A percentile compares a stretch with the other conserved stretches of the same genome.
Conservation (phyloP, 495 filamentous ascomycete genomes). For the Xylaria grammica region DNA sequence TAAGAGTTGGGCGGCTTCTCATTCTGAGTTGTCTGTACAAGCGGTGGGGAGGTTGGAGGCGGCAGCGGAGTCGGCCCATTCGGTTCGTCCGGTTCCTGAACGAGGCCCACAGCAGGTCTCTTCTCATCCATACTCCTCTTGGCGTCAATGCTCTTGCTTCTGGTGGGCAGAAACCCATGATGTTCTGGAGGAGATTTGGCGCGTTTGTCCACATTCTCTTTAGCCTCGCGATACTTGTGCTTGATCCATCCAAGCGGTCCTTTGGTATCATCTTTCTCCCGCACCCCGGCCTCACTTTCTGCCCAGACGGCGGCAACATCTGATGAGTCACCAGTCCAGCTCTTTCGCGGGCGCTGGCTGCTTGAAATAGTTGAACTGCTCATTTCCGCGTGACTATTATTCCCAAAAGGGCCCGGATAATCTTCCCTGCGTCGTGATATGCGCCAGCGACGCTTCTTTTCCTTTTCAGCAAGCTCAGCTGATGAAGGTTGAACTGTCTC, state of each 20-base stretch:
- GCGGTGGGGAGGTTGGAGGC: constrained; percentile 27
- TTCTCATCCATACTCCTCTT: constrained; percentile 40
- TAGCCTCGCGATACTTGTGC: constrained; percentile 79
- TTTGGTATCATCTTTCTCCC: constrained; percentile 61
- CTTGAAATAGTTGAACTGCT: constrained; percentile 74
- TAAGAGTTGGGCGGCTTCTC: constrained; percentile 31
- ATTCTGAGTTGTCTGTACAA: constrained; percentile 27
- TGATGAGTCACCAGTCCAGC: constrained; percentile 60
- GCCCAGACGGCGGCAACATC: constrained; percentile 47
- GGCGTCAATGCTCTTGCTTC: constrained; percentile 51
- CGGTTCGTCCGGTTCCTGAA: constrained; percentile 18
- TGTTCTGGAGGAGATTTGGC: constrained; percentile 54
- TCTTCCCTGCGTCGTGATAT: constrained; percentile 70
- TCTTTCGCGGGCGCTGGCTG: constrained; percentile 54
- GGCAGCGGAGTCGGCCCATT: constrained; percentile 22
- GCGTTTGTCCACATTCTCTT: constrained; percentile 63
- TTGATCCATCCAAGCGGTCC: constrained; percentile 85
- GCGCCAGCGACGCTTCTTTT: constrained; percentile 76
- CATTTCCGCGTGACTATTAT: constrained; percentile 67
- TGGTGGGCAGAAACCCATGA: constrained; percentile 29
- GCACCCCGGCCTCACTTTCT: constrained; percentile 43
- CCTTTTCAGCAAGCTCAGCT: constrained; percentile 53
- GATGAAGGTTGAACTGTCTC: constrained; percentile 48
- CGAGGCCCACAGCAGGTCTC: constrained; percentile 12
- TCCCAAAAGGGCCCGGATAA: constrained; percentile 53